A percentile compares a stretch with the other conserved stretches of the same genome.
Evolutionary conservation across 2,329 filamentous ascomycete genomes (phyloP).

Genomic region (Phialophora tarda): DNA sequence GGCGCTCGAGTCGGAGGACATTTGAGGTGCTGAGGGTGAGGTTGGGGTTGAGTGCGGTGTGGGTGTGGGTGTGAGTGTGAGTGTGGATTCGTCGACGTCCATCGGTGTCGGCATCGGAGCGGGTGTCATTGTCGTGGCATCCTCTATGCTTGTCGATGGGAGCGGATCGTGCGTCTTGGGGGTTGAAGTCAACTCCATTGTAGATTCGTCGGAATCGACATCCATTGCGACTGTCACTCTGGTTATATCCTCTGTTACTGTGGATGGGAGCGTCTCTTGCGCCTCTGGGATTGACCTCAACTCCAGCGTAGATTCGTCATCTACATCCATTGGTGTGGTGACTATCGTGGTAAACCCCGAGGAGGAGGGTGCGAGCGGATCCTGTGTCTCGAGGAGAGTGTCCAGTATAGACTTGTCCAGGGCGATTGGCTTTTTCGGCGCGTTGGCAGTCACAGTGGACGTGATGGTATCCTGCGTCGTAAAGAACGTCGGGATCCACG

Average conservation of each 20-base stretch:
- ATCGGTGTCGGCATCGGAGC: background rate
- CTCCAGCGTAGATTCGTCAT: too few relatives aligned
- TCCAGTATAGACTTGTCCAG: background rate
- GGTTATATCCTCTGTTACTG: background rate
- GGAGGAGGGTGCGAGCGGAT: background rate
- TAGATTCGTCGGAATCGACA: too few relatives aligned
- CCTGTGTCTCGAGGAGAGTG: background rate
- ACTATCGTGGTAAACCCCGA: too few relatives aligned
- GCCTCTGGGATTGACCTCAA: too few relatives aligned
- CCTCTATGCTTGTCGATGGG: background rate
- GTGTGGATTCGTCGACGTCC: background rate
- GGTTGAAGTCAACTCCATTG: too few relatives aligned
- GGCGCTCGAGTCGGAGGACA: background rate
- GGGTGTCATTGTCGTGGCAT: background rate
- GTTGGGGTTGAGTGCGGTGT: background rate
- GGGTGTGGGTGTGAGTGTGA: background rate
- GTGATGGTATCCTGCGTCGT: background rate
- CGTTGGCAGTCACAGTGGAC: background rate
- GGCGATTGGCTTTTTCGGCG: background rate
- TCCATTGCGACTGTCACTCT: background rate
- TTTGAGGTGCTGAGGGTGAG: background rate
- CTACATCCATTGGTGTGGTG: background rate
- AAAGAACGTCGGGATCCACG: background rate
- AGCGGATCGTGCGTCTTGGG: too few relatives aligned
- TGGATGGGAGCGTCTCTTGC: background rate